Percentiles rank a stretch among this genome's conserved stretches.
These are phyloP conservation scores for Helichrysum umbraculigerum DNA, from an alignment of 129 eudicot species.

Conservation along the genomic window DNA sequence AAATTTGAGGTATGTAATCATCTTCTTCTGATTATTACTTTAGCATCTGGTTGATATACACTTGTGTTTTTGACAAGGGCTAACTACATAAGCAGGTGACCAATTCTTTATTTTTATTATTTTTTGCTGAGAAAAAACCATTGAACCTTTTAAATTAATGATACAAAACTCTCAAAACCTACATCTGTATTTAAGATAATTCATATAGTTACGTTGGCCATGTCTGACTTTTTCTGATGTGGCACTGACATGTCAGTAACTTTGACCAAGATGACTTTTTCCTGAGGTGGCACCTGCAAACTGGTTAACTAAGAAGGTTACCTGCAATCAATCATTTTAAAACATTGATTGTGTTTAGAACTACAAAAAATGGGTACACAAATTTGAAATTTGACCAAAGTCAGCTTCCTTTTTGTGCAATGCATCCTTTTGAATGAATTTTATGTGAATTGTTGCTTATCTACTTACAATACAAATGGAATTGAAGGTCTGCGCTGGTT, in stretches of 20 bases:
- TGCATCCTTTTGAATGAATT: not conserved
- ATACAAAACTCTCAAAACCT: not conserved
- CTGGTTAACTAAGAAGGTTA: not conserved
- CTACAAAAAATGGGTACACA: not conserved
- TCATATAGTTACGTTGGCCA: constrained; percentile 3
- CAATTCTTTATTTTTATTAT: not conserved
- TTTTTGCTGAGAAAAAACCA: not conserved
- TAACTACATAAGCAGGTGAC: constrained; percentile 7
- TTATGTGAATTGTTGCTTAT: constrained; percentile 18
- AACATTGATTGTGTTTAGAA: not conserved
- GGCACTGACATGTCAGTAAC: constrained; percentile 8
- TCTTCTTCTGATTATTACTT: constrained; percentile 14
- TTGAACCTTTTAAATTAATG: not conserved
- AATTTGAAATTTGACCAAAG: not conserved
- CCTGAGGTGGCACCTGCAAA: constrained; percentile 1
- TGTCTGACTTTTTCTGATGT: not conserved
- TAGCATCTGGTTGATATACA: constrained; percentile 13
- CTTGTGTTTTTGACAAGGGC: constrained; percentile 4
- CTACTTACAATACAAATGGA: constrained; percentile 22
- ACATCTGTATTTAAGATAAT: not conserved
- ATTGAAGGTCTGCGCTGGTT: constrained; percentile 70
- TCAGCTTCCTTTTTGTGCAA: not conserved
- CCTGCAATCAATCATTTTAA: not conserved
- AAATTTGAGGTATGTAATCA: constrained; percentile 59
- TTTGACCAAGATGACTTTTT: not conserved